Evolutionary conservation across 441 rosid species (phyloP).

Genomic region (Melastoma candidum): DNA sequence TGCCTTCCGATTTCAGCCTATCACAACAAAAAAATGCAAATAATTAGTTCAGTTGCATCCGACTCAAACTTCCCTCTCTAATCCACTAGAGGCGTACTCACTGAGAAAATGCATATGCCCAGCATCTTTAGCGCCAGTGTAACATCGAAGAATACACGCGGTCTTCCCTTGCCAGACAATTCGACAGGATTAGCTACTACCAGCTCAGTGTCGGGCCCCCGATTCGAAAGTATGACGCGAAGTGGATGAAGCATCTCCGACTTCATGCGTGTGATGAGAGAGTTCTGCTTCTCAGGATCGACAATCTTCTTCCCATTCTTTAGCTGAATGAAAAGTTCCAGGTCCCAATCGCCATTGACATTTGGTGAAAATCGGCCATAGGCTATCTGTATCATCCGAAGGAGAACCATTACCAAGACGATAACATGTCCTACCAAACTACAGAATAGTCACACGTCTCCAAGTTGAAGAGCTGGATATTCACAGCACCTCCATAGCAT

Average conservation of each 20-base stretch:
- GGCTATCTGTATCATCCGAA: slow-evolving; percentile 36
- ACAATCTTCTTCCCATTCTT: slow-evolving; percentile 65
- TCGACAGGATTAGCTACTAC: slow-evolving; percentile 86
- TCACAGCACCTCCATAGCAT: too few species aligned
- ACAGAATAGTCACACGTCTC: too few species aligned
- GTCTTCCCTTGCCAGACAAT: slow-evolving; percentile 70
- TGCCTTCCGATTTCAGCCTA: slow-evolving; percentile 59
- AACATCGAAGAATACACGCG: slow-evolving; percentile 73
- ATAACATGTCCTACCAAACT: too few species aligned
- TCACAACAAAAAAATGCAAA: background rate
- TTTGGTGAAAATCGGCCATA: slow-evolving; percentile 61
- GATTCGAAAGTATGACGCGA: slow-evolving; percentile 54
- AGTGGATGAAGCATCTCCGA: slow-evolving; percentile 80
- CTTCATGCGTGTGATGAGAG: slow-evolving; percentile 46
- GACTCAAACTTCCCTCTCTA: background rate
- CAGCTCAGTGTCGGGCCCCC: slow-evolving; percentile 80
- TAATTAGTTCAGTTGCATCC: background rate
- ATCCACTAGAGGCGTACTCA: slow-evolving; percentile 21
- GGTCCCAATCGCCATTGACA: slow-evolving; percentile 44
- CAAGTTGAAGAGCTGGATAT: too few species aligned
- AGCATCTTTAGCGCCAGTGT: slow-evolving; percentile 62
- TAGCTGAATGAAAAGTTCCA: slow-evolving; percentile 71
- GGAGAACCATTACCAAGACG: background rate
- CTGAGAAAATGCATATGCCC: slow-evolving; percentile 76
- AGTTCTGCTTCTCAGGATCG: slow-evolving; percentile 53